phyloP scores from a whole-genome alignment of 306 rosid species.

The Abrus pulchellus region DNA sequence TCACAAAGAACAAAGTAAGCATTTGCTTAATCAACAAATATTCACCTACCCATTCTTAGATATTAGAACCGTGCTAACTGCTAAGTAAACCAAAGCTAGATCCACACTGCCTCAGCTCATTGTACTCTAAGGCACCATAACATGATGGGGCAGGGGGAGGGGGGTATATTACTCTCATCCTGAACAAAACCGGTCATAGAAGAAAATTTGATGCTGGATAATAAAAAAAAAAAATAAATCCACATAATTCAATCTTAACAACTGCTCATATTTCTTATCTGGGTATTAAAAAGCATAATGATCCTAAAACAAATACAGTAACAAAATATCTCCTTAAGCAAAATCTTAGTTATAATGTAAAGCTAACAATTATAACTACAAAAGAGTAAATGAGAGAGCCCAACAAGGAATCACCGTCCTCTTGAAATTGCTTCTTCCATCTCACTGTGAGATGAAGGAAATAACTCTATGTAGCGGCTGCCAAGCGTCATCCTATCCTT shows the following conservation, averaged over 20 bases:
- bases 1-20: background rate
- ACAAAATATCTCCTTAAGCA: conserved; percentile 39
- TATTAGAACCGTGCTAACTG: background rate
- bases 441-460: conserved; percentile 82
- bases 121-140: background rate
- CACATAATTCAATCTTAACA: conserved; percentile 31
- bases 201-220: background rate
- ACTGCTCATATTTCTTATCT: conserved; percentile 32
- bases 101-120: background rate
- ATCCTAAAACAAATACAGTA: conserved; percentile 43
- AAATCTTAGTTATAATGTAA: conserved; percentile 48
- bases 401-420: conserved; percentile 68
- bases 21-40: conserved; percentile 11
- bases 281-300: conserved; percentile 29
- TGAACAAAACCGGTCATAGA: background rate
- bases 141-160: background rate
- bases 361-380: conserved; percentile 48
- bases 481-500: conserved; percentile 98
- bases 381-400: conserved; percentile 42
- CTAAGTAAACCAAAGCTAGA: background rate
- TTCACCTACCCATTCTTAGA: background rate
- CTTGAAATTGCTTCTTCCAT: conserved; percentile 86
- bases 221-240: background rate
- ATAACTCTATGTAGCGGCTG: conserved; percentile 88
- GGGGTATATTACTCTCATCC: background rate